These are phyloP conservation scores for Aureobasidium sp. DNA, from an alignment of 2,329 filamentous ascomycete species.

Conservation along the genomic window DNA sequence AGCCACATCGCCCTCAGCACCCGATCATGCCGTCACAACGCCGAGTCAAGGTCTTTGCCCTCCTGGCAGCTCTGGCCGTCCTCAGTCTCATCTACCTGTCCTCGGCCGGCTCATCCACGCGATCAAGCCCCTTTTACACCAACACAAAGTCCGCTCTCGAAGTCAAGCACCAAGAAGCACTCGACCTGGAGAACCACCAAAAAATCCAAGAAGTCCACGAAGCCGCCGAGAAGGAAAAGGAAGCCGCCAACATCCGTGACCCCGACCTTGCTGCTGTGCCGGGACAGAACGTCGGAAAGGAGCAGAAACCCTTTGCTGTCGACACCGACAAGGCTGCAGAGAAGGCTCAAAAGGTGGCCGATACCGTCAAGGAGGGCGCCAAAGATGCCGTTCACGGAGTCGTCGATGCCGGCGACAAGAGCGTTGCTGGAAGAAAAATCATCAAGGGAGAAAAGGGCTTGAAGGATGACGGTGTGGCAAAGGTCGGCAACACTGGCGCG, in stretches of 20 bases:
- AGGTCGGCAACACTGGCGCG: constrained; percentile 37
- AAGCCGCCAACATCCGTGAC: constrained; percentile 21
- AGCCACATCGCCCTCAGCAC: background rate
- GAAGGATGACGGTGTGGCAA: constrained; percentile 38
- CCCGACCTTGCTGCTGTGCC: constrained; percentile 13
- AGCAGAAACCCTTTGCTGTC: constrained; percentile 62
- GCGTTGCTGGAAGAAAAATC: constrained; percentile 50
- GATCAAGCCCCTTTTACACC: constrained; percentile 50
- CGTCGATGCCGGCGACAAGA: constrained; percentile 36
- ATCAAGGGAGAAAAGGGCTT: constrained; percentile 36
- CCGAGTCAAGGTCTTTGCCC: constrained; percentile 21
- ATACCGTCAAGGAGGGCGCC: constrained; percentile 20
- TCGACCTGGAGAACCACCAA: constrained; percentile 14
- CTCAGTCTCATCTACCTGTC: constrained; percentile 68
- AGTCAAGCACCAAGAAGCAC: constrained; percentile 28
- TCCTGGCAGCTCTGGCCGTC: constrained; percentile 58
- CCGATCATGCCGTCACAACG: constrained; percentile 17
- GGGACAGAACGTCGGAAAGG: constrained; percentile 47
- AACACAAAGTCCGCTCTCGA: constrained; percentile 50
- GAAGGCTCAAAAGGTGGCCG: constrained; percentile 22
- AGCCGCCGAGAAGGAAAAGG: constrained; percentile 12
- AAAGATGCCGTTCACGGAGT: constrained; percentile 17
- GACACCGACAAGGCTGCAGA: constrained; percentile 40
- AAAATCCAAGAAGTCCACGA: constrained; percentile 8
- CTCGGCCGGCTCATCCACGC: constrained; percentile 48